Base-by-base conservation (phyloP, 257 asterid species). In the Verbena officinalis region DNA sequence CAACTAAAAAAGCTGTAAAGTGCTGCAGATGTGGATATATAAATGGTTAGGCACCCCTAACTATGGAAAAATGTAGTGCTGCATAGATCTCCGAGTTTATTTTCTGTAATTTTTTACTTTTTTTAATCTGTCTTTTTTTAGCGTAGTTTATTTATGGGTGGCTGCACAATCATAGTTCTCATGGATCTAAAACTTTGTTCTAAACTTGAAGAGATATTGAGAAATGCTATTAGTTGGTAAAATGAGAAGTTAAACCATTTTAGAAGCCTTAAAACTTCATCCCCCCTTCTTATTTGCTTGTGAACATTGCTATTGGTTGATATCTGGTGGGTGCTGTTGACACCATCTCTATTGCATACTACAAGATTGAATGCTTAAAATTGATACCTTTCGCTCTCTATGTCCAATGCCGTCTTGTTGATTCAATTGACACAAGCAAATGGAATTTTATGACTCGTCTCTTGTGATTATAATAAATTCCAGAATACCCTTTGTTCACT, bases 11-110 rank as follows among this genome's bases (percentile, higher is more conserved):
- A 64, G 66, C 76, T 43, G 76, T 62, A 13, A 51, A 51, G 75
- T 93, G 99, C 78, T 58, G 84, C 59, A 85, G 83, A 73, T 93
- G 99, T 54, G 90, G 88, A 74, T 79, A 80, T 71, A 43, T 71
- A 56, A 93, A 87, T 80, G 99, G 97, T 93, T 30, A 72, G 91
- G 31, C 70, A 61, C n/a, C 56, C 68, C 60, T 53, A 54, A 23
- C 67, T 46, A 20, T 52, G 2, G 13, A 55, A 11, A 59, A 20
- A 17, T 20, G 4, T 55, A 14, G 36, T 45, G 27, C 38, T 63
- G 33, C 16, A 55, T 31, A 16, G 4, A 12, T 45, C 48, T 48
- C 52, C 23, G 8, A 40, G 21, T 33, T 53, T 7, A 34, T 27
- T 66, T 43, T 55, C 36, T 48, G 22, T 56, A 44, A 43, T 44